Evolutionary conservation across 192 early-diverging fungal species (phyloP).

Genomic region (Diversispora eburnea): DNA sequence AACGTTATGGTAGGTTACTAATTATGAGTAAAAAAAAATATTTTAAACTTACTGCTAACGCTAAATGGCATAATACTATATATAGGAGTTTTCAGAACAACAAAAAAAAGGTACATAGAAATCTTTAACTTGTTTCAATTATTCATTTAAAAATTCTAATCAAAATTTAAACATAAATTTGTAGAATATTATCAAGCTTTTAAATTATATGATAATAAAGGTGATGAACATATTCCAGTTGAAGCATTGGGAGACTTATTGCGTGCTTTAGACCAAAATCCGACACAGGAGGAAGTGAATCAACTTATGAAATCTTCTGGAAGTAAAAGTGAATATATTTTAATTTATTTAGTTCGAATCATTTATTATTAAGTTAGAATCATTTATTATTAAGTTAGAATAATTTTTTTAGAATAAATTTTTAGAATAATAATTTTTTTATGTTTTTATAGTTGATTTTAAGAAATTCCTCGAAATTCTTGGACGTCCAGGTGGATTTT

Average conservation of each 20-base stretch:
- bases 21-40: no score
- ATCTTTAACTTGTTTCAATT: no score
- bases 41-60: no score
- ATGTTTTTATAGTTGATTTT: conserved; percentile 47
- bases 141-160: no score
- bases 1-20: no score
- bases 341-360: not conserved
- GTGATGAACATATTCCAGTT: conserved; percentile 61
- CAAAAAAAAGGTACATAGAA: no score
- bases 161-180: not conserved
- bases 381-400: not conserved
- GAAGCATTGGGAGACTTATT: conserved; percentile 68
- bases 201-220: conserved; percentile 75
- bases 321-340: conserved; percentile 34
- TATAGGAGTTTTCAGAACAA: no score
- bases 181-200: conserved; percentile 78
- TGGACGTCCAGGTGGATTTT: conserved; percentile 69
- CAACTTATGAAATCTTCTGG: conserved; percentile 53
- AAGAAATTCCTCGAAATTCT: conserved; percentile 68
- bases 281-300: conserved; percentile 69
- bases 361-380: not conserved
- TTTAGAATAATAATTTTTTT: not conserved
- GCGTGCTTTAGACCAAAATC: conserved; percentile 77
- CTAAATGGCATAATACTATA: no score
- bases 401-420: not conserved